Evolutionary conservation across 805 yeast species (phyloP).

Genomic region (Metschnikowia kunwiensis): DNA sequence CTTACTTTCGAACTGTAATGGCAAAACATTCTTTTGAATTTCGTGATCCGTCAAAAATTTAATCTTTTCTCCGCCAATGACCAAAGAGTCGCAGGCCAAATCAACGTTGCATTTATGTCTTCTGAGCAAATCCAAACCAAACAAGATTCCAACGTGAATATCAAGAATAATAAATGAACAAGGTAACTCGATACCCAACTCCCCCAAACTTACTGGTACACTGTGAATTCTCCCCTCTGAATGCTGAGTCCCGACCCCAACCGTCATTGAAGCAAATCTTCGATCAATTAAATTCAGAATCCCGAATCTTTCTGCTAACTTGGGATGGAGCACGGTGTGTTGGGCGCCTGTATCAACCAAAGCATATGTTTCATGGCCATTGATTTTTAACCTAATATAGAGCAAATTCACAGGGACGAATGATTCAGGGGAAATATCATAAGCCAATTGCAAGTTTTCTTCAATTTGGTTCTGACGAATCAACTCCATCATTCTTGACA

Average conservation of each 20-base stretch:
- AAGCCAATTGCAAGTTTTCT: slow-evolving; percentile 74
- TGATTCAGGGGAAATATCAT: slow-evolving; percentile 86
- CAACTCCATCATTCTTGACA: slow-evolving; percentile 51
- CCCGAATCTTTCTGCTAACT: slow-evolving; percentile 69
- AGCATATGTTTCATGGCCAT: slow-evolving; percentile 80
- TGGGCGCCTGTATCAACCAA: slow-evolving; percentile 98
- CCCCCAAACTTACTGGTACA: slow-evolving; percentile 79
- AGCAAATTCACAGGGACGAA: slow-evolving; percentile 83
- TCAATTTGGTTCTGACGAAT: slow-evolving; percentile 71
- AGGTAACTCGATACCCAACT: slow-evolving; percentile 37
- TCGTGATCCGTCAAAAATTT: slow-evolving; percentile 73
- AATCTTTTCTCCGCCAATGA: slow-evolving; percentile 71
- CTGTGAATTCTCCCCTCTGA: slow-evolving; percentile 85
- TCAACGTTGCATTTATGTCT: slow-evolving; percentile 85
- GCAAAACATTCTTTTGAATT: slow-evolving; percentile 40
- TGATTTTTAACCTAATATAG: slow-evolving; percentile 72
- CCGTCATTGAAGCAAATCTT: slow-evolving; percentile 76
- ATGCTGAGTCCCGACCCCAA: slow-evolving; percentile 83
- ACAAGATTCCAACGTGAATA: slow-evolving; percentile 64
- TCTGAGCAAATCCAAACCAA: slow-evolving; percentile 89
- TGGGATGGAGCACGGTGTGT: slow-evolving; percentile 75
- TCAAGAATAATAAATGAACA: slow-evolving; percentile 52
- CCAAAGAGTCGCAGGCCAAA: slow-evolving; percentile 58
- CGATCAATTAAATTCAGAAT: slow-evolving; percentile 71
- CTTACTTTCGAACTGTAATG: slow-evolving; percentile 1